Evolutionary conservation across 805 yeast genomes (phyloP).

Genomic region (Ogataea philodendri): DNA sequence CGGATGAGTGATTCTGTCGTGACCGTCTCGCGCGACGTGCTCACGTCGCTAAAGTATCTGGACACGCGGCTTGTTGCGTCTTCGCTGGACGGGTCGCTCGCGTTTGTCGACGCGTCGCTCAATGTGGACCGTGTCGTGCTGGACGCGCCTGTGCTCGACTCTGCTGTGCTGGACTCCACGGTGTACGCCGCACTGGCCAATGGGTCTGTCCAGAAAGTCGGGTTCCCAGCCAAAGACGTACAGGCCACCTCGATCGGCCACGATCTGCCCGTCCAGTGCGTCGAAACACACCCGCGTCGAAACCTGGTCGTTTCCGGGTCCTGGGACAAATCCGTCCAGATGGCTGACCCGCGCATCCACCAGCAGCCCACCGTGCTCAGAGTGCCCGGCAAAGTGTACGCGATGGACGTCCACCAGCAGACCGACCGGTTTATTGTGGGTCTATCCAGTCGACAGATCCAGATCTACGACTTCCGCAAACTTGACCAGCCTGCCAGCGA

Average conservation of each 20-base stretch:
- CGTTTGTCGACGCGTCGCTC: constrained; percentile 11
- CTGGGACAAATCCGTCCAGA: constrained; percentile 55
- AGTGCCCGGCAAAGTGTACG: constrained; percentile 51
- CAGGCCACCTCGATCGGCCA: constrained; percentile 28
- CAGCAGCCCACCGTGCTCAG: constrained; percentile 18
- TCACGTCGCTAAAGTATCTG: constrained; percentile 10
- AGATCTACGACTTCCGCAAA: constrained; percentile 48
- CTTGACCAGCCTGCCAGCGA: constrained; percentile 11
- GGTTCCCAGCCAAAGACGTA: constrained; percentile 15
- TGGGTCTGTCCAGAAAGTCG: constrained; percentile 49
- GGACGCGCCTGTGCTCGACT: constrained; percentile 16
- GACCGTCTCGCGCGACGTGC: neutral
- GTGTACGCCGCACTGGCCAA: constrained; percentile 44
- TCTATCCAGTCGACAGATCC: constrained; percentile 49
- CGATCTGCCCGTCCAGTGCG: constrained; percentile 40
- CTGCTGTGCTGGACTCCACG: constrained; percentile 6
- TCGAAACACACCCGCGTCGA: constrained; percentile 27
- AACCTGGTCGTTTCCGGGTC: constrained; percentile 51
- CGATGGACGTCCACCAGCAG: constrained; percentile 49
- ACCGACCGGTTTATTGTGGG: constrained; percentile 47
- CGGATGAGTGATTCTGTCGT: too few relatives aligned
- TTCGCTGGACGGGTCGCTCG: constrained; percentile 18
- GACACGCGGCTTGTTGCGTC: constrained; percentile 6
- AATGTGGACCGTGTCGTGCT: constrained; percentile 3
- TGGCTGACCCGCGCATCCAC: constrained; percentile 42